Base-by-base conservation (phyloP, 495 filamentous ascomycete genomes). In the Rhypophila decipiens region DNA sequence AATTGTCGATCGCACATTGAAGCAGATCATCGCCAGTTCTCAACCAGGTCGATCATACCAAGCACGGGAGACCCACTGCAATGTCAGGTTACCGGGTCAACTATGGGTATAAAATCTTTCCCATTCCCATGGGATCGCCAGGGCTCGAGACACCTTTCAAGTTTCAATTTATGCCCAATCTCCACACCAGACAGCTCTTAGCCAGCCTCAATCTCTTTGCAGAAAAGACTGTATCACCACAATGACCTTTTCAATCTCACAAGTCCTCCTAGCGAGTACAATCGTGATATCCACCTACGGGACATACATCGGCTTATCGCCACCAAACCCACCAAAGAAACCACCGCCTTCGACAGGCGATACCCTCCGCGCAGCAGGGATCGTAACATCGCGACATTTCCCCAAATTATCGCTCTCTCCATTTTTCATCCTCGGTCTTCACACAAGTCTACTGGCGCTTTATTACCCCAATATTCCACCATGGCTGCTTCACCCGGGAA, bases 401-500 rank as follows among this genome's bases (percentile, higher is more conserved):
- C 18, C 24, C 4, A 52, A 38, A 0, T 2, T 51, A 24, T 27
- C 20, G 9, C 22, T 50, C 10, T 20, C 20, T 0, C 58, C 54
- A 9, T 36, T 54, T 5, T 43, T 44, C 13, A 24, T 60, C 2
- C 46, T 60, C 13, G 42, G 48, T 2, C 39, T 55, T 24, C 42
- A 53, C 38, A 29, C 45, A 24, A 24, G 47, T 24, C 34, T 21
- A 39, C 39, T 60, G 13, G 45, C 49, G 13, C 35, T 19, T 17
- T 24, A 47, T 27, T 65, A 68, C 33, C 71, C 71, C 23, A 47
- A 51, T 20, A 55, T 65, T 31, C 56, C 70, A 1, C 43, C 55
- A 1, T 33, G 51, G 2, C 27, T 65, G 20, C 56, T 59, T 0
- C 20, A 23, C 10, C 20, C 55, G 27, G 31, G 31, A 5, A 15